A percentile compares a stretch with the other conserved stretches of the same genome.
Conservation (phyloP, 2,329 filamentous ascomycete genomes). For the Sporothrix euskadiensis region DNA sequence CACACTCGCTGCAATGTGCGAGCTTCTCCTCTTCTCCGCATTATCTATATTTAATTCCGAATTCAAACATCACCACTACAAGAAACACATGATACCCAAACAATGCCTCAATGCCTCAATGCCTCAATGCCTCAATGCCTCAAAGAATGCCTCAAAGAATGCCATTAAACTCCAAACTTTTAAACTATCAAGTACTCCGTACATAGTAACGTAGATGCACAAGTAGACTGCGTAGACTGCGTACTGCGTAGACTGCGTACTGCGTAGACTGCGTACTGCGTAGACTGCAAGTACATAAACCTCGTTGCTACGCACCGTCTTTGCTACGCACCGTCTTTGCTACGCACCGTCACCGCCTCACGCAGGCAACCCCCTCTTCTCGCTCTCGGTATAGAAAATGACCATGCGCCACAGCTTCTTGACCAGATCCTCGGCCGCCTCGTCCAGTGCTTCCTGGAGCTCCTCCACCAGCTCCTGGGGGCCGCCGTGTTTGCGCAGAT, state of each 20-base stretch:
- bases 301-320: background rate
- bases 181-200: background rate
- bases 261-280: background rate
- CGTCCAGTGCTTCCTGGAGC: conserved; percentile 84
- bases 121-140: too few species aligned
- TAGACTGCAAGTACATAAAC: background rate
- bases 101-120: background rate
- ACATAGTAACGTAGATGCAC: background rate
- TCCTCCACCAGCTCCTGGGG: conserved; percentile 83
- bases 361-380: conserved; percentile 80
- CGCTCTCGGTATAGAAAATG: conserved; percentile 94
- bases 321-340: too few species aligned
- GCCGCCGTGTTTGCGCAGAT: conserved; percentile 71
- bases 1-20: background rate
- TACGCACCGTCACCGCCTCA: background rate
- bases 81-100: too few species aligned
- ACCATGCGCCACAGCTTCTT: conserved; percentile 99
- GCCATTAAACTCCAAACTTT: background rate
- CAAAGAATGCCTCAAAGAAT: background rate
- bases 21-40: background rate
- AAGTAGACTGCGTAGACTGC: background rate
- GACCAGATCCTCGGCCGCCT: conserved; percentile 89
- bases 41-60: too few species aligned
- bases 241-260: background rate
- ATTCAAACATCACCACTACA: background rate